These are phyloP conservation scores for Colletotrichum theobromicola DNA, from an alignment of 2,329 filamentous ascomycete genomes.

Conservation along the genomic window DNA sequence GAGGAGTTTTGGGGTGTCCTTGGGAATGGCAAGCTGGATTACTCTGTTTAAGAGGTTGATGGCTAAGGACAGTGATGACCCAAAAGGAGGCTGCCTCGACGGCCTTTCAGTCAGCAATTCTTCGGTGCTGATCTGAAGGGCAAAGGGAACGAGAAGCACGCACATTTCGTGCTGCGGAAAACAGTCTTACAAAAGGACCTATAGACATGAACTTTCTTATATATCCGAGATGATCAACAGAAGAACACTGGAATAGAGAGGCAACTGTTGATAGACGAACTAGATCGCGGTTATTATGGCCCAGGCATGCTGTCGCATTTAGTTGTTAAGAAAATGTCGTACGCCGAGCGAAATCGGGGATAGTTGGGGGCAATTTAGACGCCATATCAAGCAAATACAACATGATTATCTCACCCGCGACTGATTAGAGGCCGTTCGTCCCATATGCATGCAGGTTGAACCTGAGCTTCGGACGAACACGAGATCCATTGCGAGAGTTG, in stretches of 20 bases:
- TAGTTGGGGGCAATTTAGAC: background rate
- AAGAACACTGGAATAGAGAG: background rate
- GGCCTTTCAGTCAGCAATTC: background rate
- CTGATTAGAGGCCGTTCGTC: background rate
- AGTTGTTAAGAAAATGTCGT: background rate
- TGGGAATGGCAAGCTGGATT: slow-evolving; percentile 58
- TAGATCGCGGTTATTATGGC: background rate
- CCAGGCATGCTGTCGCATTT: background rate
- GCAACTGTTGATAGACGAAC: background rate
- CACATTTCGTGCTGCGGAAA: background rate
- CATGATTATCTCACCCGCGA: background rate
- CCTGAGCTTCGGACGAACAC: background rate
- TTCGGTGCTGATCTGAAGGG: rapidly evolving
- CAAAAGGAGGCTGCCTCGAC: background rate
- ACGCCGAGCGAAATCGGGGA: background rate
- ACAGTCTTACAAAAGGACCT: background rate
- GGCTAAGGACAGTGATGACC: background rate
- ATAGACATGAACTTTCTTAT: background rate
- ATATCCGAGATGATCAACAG: background rate
- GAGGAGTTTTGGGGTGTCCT: slow-evolving; percentile 69
- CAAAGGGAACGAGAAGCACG: background rate
- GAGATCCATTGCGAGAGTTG: background rate
- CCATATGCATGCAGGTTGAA: background rate
- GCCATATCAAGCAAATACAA: background rate
- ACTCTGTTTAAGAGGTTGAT: slow-evolving; percentile 27